Percentiles rank a stretch among this genome's conserved stretches.
These are phyloP conservation scores for Penicillium concentricum DNA, from an alignment of 2,329 filamentous ascomycete species.

Conservation along the genomic window DNA sequence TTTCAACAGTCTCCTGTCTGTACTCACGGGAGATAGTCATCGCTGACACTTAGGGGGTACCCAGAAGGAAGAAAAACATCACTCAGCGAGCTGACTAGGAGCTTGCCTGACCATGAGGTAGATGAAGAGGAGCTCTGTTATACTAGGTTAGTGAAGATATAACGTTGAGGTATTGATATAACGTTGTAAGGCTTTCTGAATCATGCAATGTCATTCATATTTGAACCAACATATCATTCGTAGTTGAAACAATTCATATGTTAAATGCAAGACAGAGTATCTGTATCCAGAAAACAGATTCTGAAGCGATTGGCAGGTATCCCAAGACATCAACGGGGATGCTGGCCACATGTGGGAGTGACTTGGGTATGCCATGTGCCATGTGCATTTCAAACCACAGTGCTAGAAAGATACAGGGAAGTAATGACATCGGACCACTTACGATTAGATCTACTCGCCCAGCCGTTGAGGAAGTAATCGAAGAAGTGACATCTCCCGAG, in stretches of 20 bases:
- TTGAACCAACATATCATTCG: background rate
- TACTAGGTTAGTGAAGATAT: background rate
- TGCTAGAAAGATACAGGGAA: background rate
- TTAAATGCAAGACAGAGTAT: background rate
- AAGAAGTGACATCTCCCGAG: constrained; percentile 25
- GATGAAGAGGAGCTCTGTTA: constrained; percentile 18
- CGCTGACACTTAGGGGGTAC: constrained; percentile 82
- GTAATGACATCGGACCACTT: constrained; percentile 13
- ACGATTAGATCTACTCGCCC: constrained; percentile 49
- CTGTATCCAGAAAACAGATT: background rate
- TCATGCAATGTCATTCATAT: background rate
- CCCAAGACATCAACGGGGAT: background rate
- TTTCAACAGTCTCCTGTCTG: background rate
- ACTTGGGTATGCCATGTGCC: background rate
- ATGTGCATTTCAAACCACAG: background rate
- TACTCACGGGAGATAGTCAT: constrained; percentile 73
- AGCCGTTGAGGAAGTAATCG: constrained; percentile 13
- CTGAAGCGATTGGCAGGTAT: background rate
- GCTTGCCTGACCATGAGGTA: constrained; percentile 24
- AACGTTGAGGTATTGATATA: background rate
- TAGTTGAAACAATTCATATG: background rate
- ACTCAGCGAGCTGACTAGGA: constrained; percentile 47
- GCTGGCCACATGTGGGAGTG: background rate
- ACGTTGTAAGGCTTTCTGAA: background rate
- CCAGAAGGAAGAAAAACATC: constrained; percentile 82